These are phyloP conservation scores for Pleurotus sapidus DNA, from an alignment of 768 basidiomycete genomes.

Conservation along the genomic window DNA sequence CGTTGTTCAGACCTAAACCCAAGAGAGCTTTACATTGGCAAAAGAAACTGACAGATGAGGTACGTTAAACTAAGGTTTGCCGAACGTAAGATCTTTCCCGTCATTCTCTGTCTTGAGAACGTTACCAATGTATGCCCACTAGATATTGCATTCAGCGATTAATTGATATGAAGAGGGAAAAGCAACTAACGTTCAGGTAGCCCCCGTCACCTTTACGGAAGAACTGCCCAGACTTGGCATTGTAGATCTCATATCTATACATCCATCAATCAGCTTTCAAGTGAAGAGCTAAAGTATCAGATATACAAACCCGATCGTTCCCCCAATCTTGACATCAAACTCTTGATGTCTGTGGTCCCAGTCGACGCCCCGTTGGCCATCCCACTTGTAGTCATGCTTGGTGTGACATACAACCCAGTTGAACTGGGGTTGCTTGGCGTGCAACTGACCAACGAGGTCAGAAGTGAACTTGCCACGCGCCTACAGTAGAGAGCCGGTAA, in stretches of 20 bases:
- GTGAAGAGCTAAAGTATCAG: too few species aligned
- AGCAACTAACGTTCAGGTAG: constrained; percentile 6
- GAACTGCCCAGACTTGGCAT: constrained; percentile 2
- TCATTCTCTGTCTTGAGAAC: neutral
- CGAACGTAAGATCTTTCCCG: neutral
- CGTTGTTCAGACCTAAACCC: too few species aligned
- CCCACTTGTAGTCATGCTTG: constrained; percentile 10
- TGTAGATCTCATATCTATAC: constrained; percentile 8
- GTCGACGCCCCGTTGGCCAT: constrained; percentile 12
- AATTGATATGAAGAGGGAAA: too few species aligned
- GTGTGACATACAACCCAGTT: constrained; percentile 14
- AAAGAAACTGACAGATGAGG: too few species aligned
- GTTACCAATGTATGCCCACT: constrained; percentile 1
- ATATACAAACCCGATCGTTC: constrained; percentile 15
- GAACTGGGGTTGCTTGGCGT: constrained; percentile 8
- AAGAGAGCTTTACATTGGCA: too few species aligned
- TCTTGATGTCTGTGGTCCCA: constrained; percentile 11
- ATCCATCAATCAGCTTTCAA: too few species aligned
- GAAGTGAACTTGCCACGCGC: constrained; percentile 9
- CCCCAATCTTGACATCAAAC: constrained; percentile 13
- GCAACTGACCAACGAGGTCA: constrained; percentile 3
- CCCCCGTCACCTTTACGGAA: constrained; percentile 1
- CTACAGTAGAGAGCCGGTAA: neutral
- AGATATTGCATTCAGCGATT: too few species aligned
- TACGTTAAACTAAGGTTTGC: neutral